These are phyloP conservation scores for Mucor indicus DNA, from an alignment of 371 early-diverging fungal genomes.

Conservation along the genomic window DNA sequence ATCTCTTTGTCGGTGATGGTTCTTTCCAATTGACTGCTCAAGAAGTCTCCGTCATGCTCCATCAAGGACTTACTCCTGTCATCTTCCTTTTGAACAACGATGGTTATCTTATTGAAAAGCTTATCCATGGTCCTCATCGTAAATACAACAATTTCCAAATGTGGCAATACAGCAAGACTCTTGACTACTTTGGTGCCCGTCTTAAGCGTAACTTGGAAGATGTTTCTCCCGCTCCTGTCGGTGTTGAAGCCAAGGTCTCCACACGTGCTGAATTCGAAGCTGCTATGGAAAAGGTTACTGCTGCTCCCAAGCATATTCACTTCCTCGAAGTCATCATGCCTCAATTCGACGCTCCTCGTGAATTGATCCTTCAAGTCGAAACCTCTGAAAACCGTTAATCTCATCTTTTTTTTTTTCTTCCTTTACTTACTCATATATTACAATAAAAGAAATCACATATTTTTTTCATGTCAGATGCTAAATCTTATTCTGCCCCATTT, in stretches of 20 bases:
- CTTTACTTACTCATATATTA: too few species aligned
- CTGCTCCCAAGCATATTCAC: slow-evolving; percentile 27
- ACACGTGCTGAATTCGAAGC: slow-evolving; percentile 33
- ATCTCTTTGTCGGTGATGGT: slow-evolving; percentile 53
- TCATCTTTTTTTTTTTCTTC: too few species aligned
- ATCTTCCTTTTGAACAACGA: slow-evolving; percentile 53
- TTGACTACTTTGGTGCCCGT: slow-evolving; percentile 41
- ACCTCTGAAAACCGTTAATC: background rate
- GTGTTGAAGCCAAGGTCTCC: slow-evolving; percentile 22
- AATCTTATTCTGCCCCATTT: too few species aligned
- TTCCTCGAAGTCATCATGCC: slow-evolving; percentile 40
- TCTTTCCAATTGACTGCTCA: slow-evolving; percentile 53
- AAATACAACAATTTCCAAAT: slow-evolving; percentile 50
- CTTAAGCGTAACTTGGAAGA: slow-evolving; percentile 18
- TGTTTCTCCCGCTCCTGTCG: slow-evolving; percentile 12
- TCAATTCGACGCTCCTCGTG: slow-evolving; percentile 37
- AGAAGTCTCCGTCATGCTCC: slow-evolving; percentile 52
- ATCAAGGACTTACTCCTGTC: slow-evolving; percentile 40
- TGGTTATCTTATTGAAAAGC: slow-evolving; percentile 51
- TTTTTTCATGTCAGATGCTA: too few species aligned
- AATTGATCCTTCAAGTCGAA: slow-evolving; percentile 14
- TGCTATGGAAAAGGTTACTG: slow-evolving; percentile 22
- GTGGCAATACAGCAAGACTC: slow-evolving; percentile 46
- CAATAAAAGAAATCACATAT: too few species aligned
- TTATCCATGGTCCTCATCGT: slow-evolving; percentile 47